Percentiles rank a stretch among this genome's conserved stretches.
Evolutionary conservation across 78 protist species (phyloP).

Genomic region (Corallochytrium limacisporum): DNA sequence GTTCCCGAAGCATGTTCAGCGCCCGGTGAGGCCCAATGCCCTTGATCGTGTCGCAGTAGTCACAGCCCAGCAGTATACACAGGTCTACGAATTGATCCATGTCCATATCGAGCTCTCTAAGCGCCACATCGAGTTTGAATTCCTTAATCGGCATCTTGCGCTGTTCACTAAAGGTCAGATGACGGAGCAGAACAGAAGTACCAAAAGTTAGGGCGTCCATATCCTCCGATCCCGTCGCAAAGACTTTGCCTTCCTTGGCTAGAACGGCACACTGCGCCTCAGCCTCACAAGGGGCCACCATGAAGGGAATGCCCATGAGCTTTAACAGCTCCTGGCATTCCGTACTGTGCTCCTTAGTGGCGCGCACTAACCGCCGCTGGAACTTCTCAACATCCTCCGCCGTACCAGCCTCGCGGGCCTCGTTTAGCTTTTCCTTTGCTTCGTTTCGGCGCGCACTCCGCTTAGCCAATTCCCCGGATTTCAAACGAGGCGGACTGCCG

Average conservation of each 20-base stretch:
- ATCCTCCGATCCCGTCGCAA: conserved; percentile 90
- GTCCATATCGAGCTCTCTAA: conserved; percentile 53
- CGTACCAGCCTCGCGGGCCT: conserved; percentile 52
- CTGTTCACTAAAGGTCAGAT: conserved; percentile 66
- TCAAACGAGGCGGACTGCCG: conserved; percentile 89
- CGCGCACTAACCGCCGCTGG: conserved; percentile 29
- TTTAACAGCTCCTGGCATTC: conserved; percentile 72
- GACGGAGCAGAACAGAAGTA: conserved; percentile 46
- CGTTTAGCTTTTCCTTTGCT: conserved; percentile 49
- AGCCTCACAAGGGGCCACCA: conserved; percentile 91
- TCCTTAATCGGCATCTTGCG: conserved; percentile 72
- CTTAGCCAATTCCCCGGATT: conserved; percentile 70
- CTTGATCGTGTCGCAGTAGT: conserved; percentile 66
- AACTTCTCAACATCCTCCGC: conserved; percentile 62
- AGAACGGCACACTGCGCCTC: conserved; percentile 96
- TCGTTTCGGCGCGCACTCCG: conserved; percentile 59
- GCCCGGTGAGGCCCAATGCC: conserved; percentile 77
- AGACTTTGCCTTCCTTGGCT: conserved; percentile 42
- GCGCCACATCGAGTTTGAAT: conserved; percentile 32
- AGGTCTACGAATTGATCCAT: conserved; percentile 87
- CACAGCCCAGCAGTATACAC: conserved; percentile 90
- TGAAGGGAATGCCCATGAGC: conserved; percentile 92
- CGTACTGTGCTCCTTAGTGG: conserved; percentile 68
- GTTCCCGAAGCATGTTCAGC: conserved; percentile 33
- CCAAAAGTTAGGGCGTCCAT: conserved; percentile 96